Conservation (phyloP, 2,329 filamentous ascomycete genomes). For the Alternaria alternata region DNA sequence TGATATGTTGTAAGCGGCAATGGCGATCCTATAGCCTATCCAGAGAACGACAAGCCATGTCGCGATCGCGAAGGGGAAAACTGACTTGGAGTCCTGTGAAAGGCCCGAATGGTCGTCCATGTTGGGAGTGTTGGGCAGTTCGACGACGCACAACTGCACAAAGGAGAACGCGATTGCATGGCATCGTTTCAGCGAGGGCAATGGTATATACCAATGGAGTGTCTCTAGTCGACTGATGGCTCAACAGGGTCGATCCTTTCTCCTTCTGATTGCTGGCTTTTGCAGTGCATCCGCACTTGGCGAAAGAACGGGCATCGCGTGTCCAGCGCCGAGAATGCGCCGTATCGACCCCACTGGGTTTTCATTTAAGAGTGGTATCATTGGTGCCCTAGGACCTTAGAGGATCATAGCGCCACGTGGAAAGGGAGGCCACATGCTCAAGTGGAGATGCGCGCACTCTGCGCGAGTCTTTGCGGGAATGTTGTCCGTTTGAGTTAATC, state of each 20-base stretch:
- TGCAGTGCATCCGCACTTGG: slow-evolving; percentile 2
- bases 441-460: slow-evolving; percentile 6
- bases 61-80: slow-evolving; percentile 22
- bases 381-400: slow-evolving; percentile 3
- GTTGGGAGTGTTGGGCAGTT: slow-evolving; percentile 9
- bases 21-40: slow-evolving; percentile 27
- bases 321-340: slow-evolving; percentile 1
- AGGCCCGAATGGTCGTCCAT: slow-evolving; percentile 30
- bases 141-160: slow-evolving; percentile 15
- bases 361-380: neutral
- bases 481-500: neutral
- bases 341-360: slow-evolving; percentile 3
- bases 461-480: neutral
- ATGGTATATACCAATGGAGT: slow-evolving; percentile 20
- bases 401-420: slow-evolving; percentile 7
- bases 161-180: slow-evolving; percentile 8
- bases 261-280: slow-evolving; percentile 7
- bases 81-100: slow-evolving; percentile 15
- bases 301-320: neutral
- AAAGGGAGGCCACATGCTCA: slow-evolving; percentile 1
- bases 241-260: slow-evolving; percentile 13
- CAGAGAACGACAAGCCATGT: slow-evolving; percentile 26
- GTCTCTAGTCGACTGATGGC: neutral
- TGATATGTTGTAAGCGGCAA: slow-evolving; percentile 36
- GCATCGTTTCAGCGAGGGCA: slow-evolving; percentile 18